Percentiles rank a stretch among this genome's conserved stretches.
phyloP scores from a whole-genome alignment of 2,329 filamentous ascomycete genomes.

The Epichloe hybrida region DNA sequence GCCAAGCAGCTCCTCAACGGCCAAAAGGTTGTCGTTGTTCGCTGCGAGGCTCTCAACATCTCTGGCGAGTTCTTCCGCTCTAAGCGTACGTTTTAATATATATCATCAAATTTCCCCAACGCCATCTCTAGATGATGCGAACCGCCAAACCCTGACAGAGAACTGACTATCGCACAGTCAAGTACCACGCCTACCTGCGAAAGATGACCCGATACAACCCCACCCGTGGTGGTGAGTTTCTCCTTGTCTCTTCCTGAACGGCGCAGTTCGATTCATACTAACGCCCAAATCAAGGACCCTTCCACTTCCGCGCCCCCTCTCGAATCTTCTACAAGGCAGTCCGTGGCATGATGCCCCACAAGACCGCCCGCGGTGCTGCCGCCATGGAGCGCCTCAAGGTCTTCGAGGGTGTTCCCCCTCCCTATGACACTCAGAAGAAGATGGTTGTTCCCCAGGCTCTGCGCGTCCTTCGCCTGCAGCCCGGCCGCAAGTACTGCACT shows the following conservation, averaged over 20 bases:
- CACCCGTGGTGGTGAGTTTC: conserved; percentile 78
- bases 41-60: conserved; percentile 99
- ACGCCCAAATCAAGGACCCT: conserved; percentile 54
- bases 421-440: conserved; percentile 99
- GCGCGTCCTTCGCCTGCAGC: conserved; percentile 90
- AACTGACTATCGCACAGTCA: conserved; percentile 60
- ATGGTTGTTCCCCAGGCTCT: conserved; percentile 98
- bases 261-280: conserved; percentile 15
- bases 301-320: conserved; percentile 98
- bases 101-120: not conserved
- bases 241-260: conserved; percentile 2
- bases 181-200: conserved; percentile 99
- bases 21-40: conserved; percentile 98
- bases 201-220: conserved; percentile 99
- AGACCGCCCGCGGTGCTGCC: conserved; percentile 93
- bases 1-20: conserved; percentile 98
- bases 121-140: not conserved
- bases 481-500: conserved; percentile 99
- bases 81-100: conserved; percentile 69
- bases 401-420: conserved; percentile 97
- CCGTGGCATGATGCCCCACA: conserved; percentile 99
- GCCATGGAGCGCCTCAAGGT: conserved; percentile 98
- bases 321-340: conserved; percentile 99
- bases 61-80: conserved; percentile 99
- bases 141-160: conserved; percentile 6